A percentile compares a stretch with the other conserved stretches of the same genome.
Evolutionary conservation across 2,329 filamentous ascomycete genomes (phyloP).

Genomic region (Cryphonectria parasitica): DNA sequence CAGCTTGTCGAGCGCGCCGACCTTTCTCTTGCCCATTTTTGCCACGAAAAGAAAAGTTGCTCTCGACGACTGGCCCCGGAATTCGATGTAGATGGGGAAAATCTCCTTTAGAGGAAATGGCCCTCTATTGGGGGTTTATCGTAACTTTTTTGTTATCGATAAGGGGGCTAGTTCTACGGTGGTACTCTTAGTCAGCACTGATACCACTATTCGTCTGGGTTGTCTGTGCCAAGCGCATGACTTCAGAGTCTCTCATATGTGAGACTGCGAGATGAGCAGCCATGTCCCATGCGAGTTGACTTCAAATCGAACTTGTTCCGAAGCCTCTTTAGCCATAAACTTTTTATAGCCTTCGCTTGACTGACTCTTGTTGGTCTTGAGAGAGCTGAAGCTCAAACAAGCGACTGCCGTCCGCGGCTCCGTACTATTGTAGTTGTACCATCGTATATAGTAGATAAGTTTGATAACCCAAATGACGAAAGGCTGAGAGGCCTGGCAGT

Average conservation of each 20-base stretch:
- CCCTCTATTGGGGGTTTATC: neutral
- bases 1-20: constrained; percentile 92
- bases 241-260: too few species aligned
- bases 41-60: neutral
- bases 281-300: too few species aligned
- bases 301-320: too few species aligned
- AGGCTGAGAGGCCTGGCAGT: neutral
- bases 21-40: constrained; percentile 81
- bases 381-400: neutral
- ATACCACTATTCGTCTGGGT: neutral
- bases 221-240: too few species aligned
- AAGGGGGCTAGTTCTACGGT: neutral
- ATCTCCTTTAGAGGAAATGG: constrained; percentile 15
- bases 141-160: constrained; percentile 20
- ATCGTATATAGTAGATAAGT: too few species aligned
- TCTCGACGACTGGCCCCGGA: neutral
- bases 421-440: neutral
- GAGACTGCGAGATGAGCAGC: too few species aligned
- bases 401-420: neutral
- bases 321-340: too few species aligned
- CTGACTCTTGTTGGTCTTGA: too few species aligned
- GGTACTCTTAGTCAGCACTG: neutral
- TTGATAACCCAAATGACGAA: too few species aligned
- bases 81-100: neutral
- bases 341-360: too few species aligned